A percentile compares a stretch with the other conserved stretches of the same genome.
phyloP scores from a whole-genome alignment of 2,329 filamentous ascomycete genomes.

The Sclerotinia borealis region DNA sequence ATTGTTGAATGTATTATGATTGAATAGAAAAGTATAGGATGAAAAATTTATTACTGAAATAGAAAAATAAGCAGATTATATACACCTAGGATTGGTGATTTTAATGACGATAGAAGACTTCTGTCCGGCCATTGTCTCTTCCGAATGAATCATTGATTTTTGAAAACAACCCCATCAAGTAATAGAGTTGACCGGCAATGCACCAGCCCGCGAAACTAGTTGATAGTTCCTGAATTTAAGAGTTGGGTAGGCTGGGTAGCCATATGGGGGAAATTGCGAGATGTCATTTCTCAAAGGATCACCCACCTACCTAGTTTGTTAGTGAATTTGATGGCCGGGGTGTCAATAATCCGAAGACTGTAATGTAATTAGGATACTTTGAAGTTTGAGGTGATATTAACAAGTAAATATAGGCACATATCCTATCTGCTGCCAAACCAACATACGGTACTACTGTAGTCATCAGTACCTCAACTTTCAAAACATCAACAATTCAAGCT shows the following conservation, averaged over 20 bases:
- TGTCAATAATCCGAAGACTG: no score
- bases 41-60: no score
- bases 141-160: neutral
- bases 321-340: no score
- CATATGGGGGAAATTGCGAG: neutral
- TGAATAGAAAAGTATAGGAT: neutral
- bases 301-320: neutral
- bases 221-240: neutral
- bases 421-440: no score
- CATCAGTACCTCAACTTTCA: no score
- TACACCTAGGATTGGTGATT: neutral
- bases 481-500: no score
- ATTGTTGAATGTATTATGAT: neutral
- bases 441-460: no score
- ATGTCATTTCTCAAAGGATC: neutral
- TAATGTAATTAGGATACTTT: no score
- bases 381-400: no score
- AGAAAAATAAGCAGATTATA: neutral
- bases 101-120: neutral
- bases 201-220: neutral
- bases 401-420: no score
- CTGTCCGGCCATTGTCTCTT: neutral
- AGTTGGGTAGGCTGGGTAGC: no score
- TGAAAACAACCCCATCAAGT: neutral
- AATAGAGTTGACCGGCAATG: slow-evolving; percentile 1